These are phyloP conservation scores for Trypethelium eluteriae DNA, from an alignment of 495 filamentous ascomycete species.

Conservation along the genomic window DNA sequence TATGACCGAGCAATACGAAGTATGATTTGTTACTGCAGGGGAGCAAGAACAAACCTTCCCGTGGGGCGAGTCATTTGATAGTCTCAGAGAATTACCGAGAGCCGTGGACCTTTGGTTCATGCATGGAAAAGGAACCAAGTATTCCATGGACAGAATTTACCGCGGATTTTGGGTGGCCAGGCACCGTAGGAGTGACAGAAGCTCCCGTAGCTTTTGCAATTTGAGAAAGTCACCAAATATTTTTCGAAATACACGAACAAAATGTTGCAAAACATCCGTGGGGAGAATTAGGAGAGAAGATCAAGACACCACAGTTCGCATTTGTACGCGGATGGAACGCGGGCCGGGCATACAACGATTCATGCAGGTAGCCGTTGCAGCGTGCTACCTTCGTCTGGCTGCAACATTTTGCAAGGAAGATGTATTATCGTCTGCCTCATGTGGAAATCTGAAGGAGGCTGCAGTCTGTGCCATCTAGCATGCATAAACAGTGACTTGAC, in stretches of 20 bases:
- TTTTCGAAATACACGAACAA: too few relatives aligned
- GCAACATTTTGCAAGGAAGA: background rate
- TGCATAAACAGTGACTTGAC: too few relatives aligned
- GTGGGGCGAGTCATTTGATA: background rate
- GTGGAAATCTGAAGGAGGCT: background rate
- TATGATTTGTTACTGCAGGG: background rate
- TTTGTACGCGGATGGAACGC: too few relatives aligned
- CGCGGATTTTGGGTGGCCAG: background rate
- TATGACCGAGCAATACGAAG: background rate
- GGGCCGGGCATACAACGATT: background rate
- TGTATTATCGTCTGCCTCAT: background rate
- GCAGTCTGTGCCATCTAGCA: background rate
- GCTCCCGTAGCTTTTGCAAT: background rate
- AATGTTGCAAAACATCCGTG: too few relatives aligned
- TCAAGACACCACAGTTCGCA: too few relatives aligned
- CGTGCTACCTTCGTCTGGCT: background rate
- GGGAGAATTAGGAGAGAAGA: too few relatives aligned
- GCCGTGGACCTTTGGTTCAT: background rate
- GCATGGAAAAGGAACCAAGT: background rate
- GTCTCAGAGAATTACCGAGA: background rate
- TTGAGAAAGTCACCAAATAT: too few relatives aligned
- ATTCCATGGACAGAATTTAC: background rate
- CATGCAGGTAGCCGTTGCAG: constrained; percentile 9
- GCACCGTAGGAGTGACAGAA: background rate
- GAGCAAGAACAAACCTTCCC: background rate